These are phyloP conservation scores for Nymphaea thermarum DNA, from an alignment of 164 flowering plant species.

Conservation along the genomic window DNA sequence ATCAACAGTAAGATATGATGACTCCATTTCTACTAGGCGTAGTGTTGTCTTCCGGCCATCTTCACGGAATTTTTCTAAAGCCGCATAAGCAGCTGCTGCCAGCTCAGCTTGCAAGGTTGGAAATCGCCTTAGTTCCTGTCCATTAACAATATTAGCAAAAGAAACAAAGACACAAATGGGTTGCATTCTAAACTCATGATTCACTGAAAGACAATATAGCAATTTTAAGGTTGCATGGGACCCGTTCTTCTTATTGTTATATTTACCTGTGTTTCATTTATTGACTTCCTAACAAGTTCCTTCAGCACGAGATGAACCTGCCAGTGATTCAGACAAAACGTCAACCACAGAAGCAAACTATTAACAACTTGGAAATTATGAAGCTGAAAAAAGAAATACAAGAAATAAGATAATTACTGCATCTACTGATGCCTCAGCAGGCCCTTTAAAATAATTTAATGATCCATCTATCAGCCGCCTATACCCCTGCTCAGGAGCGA, in stretches of 20 bases:
- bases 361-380: not conserved
- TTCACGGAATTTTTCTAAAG: constrained; percentile 46
- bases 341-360: not conserved
- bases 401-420: constrained; percentile 33
- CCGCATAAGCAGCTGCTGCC: constrained; percentile 31
- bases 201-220: not conserved
- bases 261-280: constrained; percentile 33
- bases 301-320: constrained; percentile 36
- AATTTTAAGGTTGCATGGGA: too few relatives aligned
- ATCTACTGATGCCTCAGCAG: constrained; percentile 89
- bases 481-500: constrained; percentile 84
- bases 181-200: too few relatives aligned
- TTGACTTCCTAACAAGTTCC: constrained; percentile 36
- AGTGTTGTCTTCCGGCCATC: constrained; percentile 35
- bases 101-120: constrained; percentile 44
- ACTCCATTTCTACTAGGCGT: constrained; percentile 53
- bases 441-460: constrained; percentile 52
- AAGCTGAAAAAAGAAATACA: not conserved
- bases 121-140: constrained; percentile 49
- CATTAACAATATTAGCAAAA: not conserved
- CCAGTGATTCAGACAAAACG: constrained; percentile 1
- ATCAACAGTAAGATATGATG: constrained; percentile 46
- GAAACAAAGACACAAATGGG: too few relatives aligned
- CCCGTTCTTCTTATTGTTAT: too few relatives aligned
- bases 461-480: constrained; percentile 63